Base-by-base conservation (phyloP, 768 basidiomycete species). In the Boletus sp. region DNA sequence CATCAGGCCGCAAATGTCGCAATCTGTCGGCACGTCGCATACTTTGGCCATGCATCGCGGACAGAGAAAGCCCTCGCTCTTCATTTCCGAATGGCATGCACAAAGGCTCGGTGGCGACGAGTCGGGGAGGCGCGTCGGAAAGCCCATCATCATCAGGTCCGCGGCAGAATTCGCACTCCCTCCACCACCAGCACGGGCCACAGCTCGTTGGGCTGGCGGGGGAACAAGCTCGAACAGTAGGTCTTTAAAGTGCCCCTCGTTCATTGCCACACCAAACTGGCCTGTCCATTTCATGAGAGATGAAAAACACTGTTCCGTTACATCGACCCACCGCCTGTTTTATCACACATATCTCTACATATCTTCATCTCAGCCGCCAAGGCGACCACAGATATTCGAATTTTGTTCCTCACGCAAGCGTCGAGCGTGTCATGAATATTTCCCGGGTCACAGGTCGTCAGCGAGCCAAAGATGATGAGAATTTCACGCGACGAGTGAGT, bases 141-240 rank as follows among this genome's bases (percentile, higher is more conserved):
- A 99, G 9, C 97, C 97, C 93, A 99, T 98, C 82, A 97, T 90
- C 90, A 99, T 97, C 49, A 99, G 76, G 73, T 98, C 96, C 0
- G 91, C 87, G 1, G 87, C 82, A 21, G 82, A 81, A 57, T 85
- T 88, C 11, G 76, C 71, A 11, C 71, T 67, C 5, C 77, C 72
- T 46, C 74, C 75, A 0, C 78, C 79, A 4, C 76, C 67, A 3
- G 75, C 64, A 29, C 83, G 78, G 6, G 78, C 68, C 21, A 83
- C 58, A 4, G 82, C 77, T 6, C 80, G 81, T 65, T 91, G 88
- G 1, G 94, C 93, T 0, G 97, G 97, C 0, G 97, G 97, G 19
- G 95, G 93, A 21, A 99, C 87, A 23, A 92, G 83, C 64, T 98
- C 97, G 72, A 98, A 98, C 9, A 99, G 75, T 17, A 98, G 79